These are phyloP conservation scores for Stagonosporopsis tanaceti DNA, from an alignment of 2,329 filamentous ascomycete genomes.

Conservation along the genomic window DNA sequence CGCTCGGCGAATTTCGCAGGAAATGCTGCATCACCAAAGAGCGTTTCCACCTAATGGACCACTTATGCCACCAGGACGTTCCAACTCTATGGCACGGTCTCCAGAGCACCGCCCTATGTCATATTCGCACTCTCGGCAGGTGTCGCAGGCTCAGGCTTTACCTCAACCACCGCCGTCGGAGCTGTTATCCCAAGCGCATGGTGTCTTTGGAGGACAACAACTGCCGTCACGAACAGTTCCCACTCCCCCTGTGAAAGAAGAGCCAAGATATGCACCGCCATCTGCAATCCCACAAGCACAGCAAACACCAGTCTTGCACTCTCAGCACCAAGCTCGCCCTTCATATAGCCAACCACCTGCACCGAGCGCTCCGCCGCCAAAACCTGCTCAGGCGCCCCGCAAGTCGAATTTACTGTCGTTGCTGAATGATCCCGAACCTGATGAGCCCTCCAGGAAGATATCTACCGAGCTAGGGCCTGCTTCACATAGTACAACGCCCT, in stretches of 20 bases:
- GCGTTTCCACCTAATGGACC: conserved; percentile 32
- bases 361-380: conserved; percentile 31
- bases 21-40: conserved; percentile 37
- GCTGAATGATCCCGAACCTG: conserved; percentile 49
- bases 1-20: conserved; percentile 43
- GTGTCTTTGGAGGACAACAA: conserved; percentile 30
- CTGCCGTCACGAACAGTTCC: conserved; percentile 33
- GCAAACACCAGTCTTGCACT: conserved; percentile 29
- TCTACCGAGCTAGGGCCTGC: conserved; percentile 41
- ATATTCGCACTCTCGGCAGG: conserved; percentile 39
- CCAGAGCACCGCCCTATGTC: conserved; percentile 43
- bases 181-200: conserved; percentile 28
- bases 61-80: conserved; percentile 37
- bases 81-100: conserved; percentile 36
- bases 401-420: conserved; percentile 50
- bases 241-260: conserved; percentile 48
- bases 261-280: conserved; percentile 39
- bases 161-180: conserved; percentile 32
- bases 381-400: conserved; percentile 43
- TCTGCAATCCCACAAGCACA: conserved; percentile 30
- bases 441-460: conserved; percentile 47
- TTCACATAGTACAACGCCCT: conserved; percentile 47
- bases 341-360: conserved; percentile 31
- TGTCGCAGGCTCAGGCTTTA: conserved; percentile 36
- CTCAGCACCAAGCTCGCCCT: conserved; percentile 32